Evolutionary conservation across 305 asterid genomes (phyloP), one percentile per base, ranked within the genome.

Genomic region (Euphrasia arctica): DNA sequence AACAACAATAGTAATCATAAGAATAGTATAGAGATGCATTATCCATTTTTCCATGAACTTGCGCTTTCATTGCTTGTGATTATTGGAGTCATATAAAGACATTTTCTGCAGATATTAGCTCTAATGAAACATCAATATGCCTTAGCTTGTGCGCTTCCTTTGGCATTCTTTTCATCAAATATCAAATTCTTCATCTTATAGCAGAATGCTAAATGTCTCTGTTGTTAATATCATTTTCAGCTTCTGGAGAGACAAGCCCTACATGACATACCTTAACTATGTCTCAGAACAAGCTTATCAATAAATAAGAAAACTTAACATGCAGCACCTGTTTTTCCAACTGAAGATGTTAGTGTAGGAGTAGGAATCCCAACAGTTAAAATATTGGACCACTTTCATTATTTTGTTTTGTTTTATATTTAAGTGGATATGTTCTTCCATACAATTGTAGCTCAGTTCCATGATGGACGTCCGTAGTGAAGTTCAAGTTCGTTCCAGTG

Each of bases 401-500:
- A 43, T 72, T 63, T 52, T 25, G 32, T 28, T 12, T 66, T 65
- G 63, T 66, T 6, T 36, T 29, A 36, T 36, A 54, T 62, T 77
- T 50, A 45, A 62, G 54, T 68, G 68, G 42, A 64, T 58, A 5
- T 73, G 6, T 54, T 58, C 43, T 63, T 77, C 63, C 56, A 48
- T 60, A 61, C 62, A 55, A 75, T 67, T 78, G 78, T 70, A 92
- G 98, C 90, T 92, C 65, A 92, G 85, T 79, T 87, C 98, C 63
- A 90, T 92, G 98, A 89, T 92, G 97, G 95, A 92, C 71, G 65
- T 87, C 55, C 81, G 86, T 61, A 92, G 94, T 72, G 98, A 92
- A 56, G 85, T 85, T 70, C 94, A 89, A 90, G 95, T 92, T 70
- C 96, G 98, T 73, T 96, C 95, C 66, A 78, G 90, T 66, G 98